These are phyloP conservation scores for Nymphaea colorata DNA, from an alignment of 164 flowering plant species.

Conservation along the genomic window DNA sequence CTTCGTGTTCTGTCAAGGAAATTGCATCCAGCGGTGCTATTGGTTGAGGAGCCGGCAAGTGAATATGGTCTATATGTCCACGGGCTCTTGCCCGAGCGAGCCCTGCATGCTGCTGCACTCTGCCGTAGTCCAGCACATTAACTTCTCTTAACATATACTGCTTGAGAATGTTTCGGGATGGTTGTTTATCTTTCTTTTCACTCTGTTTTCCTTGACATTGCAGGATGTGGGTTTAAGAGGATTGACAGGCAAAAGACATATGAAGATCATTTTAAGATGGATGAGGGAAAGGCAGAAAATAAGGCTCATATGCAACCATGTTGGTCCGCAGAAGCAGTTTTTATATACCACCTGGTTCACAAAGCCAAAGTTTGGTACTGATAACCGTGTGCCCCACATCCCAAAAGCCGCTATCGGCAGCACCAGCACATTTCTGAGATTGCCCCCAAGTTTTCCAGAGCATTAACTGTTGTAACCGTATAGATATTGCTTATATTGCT, in stretches of 20 bases:
- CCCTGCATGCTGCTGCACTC: no score
- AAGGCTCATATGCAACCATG: slow-evolving; percentile 71
- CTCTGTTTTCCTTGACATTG: not conserved
- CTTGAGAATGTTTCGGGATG: no score
- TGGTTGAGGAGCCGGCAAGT: no score
- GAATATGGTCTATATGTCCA: no score
- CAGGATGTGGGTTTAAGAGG: slow-evolving; percentile 83
- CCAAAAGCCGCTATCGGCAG: not conserved
- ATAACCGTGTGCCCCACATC: not conserved
- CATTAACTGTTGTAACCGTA: not conserved
- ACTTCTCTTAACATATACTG: no score
- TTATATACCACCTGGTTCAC: slow-evolving; percentile 90
- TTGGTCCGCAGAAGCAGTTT: slow-evolving; percentile 75
- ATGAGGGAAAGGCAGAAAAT: slow-evolving; percentile 89
- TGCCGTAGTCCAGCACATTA: no score
- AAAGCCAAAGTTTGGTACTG: slow-evolving; percentile 20
- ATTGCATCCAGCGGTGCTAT: no score
- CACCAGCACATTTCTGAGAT: not conserved
- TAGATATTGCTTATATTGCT: no score
- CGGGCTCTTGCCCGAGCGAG: no score
- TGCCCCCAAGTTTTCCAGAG: not conserved
- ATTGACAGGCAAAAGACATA: slow-evolving; percentile 66
- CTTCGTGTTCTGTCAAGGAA: no score
- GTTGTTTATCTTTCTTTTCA: no score
- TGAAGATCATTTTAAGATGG: slow-evolving; percentile 81